Conservation (phyloP, 495 filamentous ascomycete genomes). For the Zalerion maritima region DNA sequence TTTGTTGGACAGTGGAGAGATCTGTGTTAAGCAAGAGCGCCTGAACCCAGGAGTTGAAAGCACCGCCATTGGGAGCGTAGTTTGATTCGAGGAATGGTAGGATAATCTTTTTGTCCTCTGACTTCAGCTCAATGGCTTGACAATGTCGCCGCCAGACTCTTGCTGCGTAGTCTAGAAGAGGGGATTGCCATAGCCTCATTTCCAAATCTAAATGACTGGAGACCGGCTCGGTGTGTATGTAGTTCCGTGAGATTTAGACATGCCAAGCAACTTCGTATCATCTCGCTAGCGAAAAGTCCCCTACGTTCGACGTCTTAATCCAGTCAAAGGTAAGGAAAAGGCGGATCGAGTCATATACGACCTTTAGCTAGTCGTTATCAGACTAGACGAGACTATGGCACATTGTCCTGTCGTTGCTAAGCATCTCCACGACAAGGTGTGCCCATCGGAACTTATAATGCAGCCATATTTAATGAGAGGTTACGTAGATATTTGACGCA, state of each 20-base stretch:
- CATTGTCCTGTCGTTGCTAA: constrained; percentile 1
- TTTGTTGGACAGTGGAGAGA: neutral
- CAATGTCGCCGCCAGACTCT: constrained; percentile 1
- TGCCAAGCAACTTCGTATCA: constrained; percentile 1
- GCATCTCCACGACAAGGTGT: constrained; percentile 2
- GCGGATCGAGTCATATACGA: constrained; percentile 3
- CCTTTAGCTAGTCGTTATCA: neutral
- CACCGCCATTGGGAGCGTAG: neutral
- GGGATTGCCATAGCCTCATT: neutral
- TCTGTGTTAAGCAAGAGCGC: neutral
- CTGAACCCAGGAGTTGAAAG: constrained; percentile 3
- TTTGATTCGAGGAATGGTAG: constrained; percentile 1
- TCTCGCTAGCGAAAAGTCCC: neutral
- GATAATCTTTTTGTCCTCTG: constrained; percentile 1
- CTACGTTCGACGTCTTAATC: neutral
- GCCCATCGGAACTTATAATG: constrained; percentile 3
- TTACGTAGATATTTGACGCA: too few species aligned
- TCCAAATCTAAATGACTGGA: neutral
- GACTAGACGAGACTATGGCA: constrained; percentile 1
- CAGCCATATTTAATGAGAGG: neutral
- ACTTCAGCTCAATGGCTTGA: neutral
- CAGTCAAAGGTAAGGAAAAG: constrained; percentile 1
- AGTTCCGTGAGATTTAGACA: neutral
- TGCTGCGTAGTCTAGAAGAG: neutral
- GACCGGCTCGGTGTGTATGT: neutral